phyloP scores from a whole-genome alignment of 306 rosid species.

The Prunus kanzakura region DNA sequence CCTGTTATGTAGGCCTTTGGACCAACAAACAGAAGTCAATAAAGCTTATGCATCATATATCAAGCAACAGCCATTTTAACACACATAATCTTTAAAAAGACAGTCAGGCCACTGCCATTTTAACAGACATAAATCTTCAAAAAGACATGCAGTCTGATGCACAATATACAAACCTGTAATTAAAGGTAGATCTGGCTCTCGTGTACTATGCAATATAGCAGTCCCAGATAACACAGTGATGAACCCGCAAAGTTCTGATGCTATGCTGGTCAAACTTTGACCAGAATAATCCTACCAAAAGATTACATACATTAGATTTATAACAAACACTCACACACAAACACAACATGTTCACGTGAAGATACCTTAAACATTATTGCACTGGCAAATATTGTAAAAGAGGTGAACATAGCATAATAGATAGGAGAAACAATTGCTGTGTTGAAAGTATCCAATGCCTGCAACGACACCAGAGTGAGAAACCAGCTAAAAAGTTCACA shows the following conservation, averaged over 20 bases:
- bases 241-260: constrained; percentile 84
- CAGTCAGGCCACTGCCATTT: background rate
- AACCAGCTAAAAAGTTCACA: background rate
- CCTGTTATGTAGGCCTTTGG: too few species aligned
- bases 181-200: constrained; percentile 58
- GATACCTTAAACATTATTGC: constrained; percentile 90
- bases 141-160: background rate
- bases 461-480: constrained; percentile 13
- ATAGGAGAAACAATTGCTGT: constrained; percentile 86
- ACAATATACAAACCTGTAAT: constrained; percentile 49
- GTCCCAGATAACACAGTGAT: constrained; percentile 86
- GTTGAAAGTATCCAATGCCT: constrained; percentile 90
- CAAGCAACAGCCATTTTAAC: background rate
- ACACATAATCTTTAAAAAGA: background rate
- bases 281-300: constrained; percentile 76
- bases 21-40: background rate
- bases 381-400: constrained; percentile 85
- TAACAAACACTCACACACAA: background rate
- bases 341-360: background rate
- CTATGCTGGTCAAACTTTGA: constrained; percentile 82
- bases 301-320: constrained; percentile 16
- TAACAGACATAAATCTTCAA: background rate
- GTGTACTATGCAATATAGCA: constrained; percentile 66
- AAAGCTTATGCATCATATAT: background rate
- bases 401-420: constrained; percentile 85